Evolutionary conservation across 306 rosid genomes (phyloP).

Genomic region (Astragalus glycyphyllos): DNA sequence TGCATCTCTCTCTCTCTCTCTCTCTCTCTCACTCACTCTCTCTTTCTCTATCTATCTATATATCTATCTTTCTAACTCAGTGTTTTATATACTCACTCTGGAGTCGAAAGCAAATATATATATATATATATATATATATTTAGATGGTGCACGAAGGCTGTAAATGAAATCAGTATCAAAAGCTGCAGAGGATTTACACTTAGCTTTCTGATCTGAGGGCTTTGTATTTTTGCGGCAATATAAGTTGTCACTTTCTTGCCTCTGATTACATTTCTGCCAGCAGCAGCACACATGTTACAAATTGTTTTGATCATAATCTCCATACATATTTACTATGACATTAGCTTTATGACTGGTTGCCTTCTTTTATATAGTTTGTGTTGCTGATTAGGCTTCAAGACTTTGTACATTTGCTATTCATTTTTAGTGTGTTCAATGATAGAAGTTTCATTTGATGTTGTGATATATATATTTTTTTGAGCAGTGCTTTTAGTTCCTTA

Average conservation of each 20-base stretch:
- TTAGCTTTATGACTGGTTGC: neutral
- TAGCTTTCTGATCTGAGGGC: constrained; percentile 47
- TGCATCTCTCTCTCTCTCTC: neutral
- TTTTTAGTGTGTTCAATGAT: too few species aligned
- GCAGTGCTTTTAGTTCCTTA: neutral
- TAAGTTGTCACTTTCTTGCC: neutral
- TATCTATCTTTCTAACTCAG: neutral
- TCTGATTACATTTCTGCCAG: neutral
- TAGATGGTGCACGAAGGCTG: constrained; percentile 37
- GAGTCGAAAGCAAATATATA: neutral
- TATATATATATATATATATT: neutral
- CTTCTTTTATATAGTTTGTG: neutral
- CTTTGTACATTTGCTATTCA: neutral
- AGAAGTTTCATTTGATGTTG: too few species aligned
- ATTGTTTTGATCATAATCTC: neutral
- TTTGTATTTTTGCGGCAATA: neutral
- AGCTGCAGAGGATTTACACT: constrained; percentile 29
- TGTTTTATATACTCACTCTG: neutral
- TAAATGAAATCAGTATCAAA: constrained; percentile 5
- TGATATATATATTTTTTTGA: neutral
- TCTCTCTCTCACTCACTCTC: neutral
- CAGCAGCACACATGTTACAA: neutral
- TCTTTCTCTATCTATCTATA: neutral
- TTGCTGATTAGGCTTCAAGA: neutral
- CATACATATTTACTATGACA: neutral